These are phyloP conservation scores for Gnomoniopsis sp. DNA, from an alignment of 2,329 filamentous ascomycete genomes.

Conservation along the genomic window DNA sequence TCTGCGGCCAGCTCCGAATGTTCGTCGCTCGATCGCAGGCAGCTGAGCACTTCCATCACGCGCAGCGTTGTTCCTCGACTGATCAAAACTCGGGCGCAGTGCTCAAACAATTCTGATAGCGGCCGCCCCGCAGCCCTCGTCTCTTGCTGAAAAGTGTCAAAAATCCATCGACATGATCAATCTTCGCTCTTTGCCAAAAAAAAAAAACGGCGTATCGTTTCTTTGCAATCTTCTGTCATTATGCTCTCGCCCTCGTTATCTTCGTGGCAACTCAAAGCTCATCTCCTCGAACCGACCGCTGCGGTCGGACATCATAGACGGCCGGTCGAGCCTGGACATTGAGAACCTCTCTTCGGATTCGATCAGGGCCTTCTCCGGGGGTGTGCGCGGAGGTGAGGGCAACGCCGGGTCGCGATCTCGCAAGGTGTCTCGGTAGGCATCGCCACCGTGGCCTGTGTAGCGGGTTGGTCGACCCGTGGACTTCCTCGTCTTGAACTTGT, in stretches of 20 bases:
- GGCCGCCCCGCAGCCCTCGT: too few relatives aligned
- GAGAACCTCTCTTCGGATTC: conserved; percentile 5
- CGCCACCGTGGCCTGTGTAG: background rate
- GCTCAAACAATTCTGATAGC: too few relatives aligned
- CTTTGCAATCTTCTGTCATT: too few relatives aligned
- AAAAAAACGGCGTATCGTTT: too few relatives aligned
- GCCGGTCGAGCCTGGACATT: conserved; percentile 1
- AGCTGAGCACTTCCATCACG: too few relatives aligned
- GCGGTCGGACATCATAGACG: conserved; percentile 9
- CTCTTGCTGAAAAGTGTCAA: too few relatives aligned
- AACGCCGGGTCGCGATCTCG: background rate
- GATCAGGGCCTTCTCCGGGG: conserved; percentile 7
- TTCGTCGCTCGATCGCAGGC: too few relatives aligned
- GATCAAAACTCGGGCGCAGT: too few relatives aligned
- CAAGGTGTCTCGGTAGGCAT: background rate
- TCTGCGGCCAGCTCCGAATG: too few relatives aligned
- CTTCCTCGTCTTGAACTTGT: conserved; percentile 10
- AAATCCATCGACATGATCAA: too few relatives aligned
- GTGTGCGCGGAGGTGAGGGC: conserved; percentile 4
- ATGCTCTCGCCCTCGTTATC: background rate
- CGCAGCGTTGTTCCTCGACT: too few relatives aligned
- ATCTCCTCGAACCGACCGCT: background rate
- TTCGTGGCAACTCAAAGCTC: background rate
- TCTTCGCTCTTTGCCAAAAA: too few relatives aligned
- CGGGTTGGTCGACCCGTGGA: conserved; percentile 3